A percentile compares a stretch with the other conserved stretches of the same genome.
Evolutionary conservation across 305 asterid genomes (phyloP).

Genomic region (Fraxinus dipetala): DNA sequence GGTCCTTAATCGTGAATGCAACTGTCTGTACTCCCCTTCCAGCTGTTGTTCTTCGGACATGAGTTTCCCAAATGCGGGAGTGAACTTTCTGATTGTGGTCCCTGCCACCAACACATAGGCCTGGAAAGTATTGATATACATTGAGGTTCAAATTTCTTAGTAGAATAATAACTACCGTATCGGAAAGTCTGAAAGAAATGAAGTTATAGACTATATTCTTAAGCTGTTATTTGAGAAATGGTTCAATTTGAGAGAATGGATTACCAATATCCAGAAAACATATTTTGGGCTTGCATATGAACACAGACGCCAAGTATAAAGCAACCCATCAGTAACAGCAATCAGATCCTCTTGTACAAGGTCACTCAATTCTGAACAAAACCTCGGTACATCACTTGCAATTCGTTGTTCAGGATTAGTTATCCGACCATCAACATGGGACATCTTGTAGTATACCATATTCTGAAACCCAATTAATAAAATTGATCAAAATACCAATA

Average conservation of each 20-base stretch:
- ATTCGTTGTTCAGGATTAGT: conserved; percentile 93
- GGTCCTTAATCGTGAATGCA: conserved; percentile 93
- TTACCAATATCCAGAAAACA: conserved; percentile 90
- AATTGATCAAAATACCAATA: conserved; percentile 14
- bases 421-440: conserved; percentile 98
- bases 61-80: conserved; percentile 93
- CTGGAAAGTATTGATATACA: conserved; percentile 42
- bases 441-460: conserved; percentile 95
- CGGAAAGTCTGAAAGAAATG: conserved; percentile 15
- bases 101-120: conserved; percentile 98
- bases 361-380: conserved; percentile 96
- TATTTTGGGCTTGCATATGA: conserved; percentile 99
- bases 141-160: conserved; percentile 25
- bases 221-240: conserved; percentile 22
- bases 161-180: conserved; percentile 9
- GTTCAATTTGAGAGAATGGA: background rate
- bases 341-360: conserved; percentile 94
- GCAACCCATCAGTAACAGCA: conserved; percentile 88
- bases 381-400: conserved; percentile 96
- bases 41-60: conserved; percentile 94
- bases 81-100: conserved; percentile 69
- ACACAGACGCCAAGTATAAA: conserved; percentile 97
- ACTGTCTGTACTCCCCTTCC: conserved; percentile 98
- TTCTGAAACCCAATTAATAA: conserved; percentile 49
- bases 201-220: conserved; percentile 4